These are phyloP conservation scores for Linderniella brevidens DNA, from an alignment of 257 asterid genomes.

Conservation along the genomic window DNA sequence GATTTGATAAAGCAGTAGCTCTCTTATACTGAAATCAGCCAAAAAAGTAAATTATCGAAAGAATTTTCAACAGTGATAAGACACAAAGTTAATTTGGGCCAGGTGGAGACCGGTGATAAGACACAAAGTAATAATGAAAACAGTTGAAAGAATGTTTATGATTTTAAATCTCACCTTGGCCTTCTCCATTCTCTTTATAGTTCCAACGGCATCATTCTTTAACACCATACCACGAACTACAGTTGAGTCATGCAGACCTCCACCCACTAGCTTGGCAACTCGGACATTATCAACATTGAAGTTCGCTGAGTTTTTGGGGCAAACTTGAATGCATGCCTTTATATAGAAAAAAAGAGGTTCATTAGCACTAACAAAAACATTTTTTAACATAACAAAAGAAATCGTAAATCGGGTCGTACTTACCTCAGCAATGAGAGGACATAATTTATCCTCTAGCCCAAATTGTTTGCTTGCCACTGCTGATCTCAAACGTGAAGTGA, in stretches of 20 bases:
- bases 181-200: conserved; percentile 72
- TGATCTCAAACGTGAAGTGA: conserved; percentile 61
- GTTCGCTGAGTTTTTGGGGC: conserved; percentile 83
- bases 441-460: conserved; percentile 70
- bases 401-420: conserved; percentile 1
- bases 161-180: conserved; percentile 47
- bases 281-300: conserved; percentile 95
- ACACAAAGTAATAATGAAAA: conserved; percentile 2
- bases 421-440: conserved; percentile 75
- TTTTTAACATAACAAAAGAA: background rate
- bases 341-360: too few species aligned
- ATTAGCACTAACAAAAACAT: background rate
- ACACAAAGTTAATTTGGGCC: too few species aligned
- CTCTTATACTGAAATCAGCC: too few species aligned
- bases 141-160: too few species aligned
- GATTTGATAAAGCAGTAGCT: too few species aligned
- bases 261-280: conserved; percentile 89
- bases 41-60: too few species aligned
- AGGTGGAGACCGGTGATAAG: background rate
- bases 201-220: conserved; percentile 77
- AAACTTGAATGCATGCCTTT: conserved; percentile 91
- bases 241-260: conserved; percentile 60
- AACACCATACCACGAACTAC: conserved; percentile 80
- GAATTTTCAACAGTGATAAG: too few species aligned
- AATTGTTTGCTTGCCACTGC: conserved; percentile 94